Percentiles rank a stretch among this genome's conserved stretches.
Evolutionary conservation across 2,329 filamentous ascomycete species (phyloP).

Genomic region (Aspergillus brunneoviolaceus): DNA sequence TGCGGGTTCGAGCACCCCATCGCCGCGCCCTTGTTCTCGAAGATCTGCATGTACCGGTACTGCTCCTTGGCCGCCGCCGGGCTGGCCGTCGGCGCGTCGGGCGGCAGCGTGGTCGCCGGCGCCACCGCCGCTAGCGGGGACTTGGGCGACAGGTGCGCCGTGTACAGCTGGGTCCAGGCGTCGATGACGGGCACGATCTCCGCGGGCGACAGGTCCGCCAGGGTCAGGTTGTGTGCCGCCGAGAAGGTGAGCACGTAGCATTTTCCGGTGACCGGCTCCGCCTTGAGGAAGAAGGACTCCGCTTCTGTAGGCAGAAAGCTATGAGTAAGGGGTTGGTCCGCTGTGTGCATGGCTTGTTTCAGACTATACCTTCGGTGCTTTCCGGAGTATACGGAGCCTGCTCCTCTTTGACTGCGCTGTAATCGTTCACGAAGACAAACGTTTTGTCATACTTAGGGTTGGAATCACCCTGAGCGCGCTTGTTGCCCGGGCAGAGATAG

Average conservation of each 20-base stretch:
- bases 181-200: conserved; percentile 82
- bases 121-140: conserved; percentile 61
- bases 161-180: conserved; percentile 90
- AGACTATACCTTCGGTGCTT: conserved; percentile 50
- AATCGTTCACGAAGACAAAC: conserved; percentile 96
- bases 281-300: conserved; percentile 73
- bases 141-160: conserved; percentile 70
- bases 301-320: conserved; percentile 54
- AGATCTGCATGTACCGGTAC: conserved; percentile 97
- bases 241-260: conserved; percentile 98
- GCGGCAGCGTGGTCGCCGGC: conserved; percentile 47
- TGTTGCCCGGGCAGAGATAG: conserved; percentile 91
- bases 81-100: conserved; percentile 46
- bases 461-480: conserved; percentile 77
- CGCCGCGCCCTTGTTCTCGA: conserved; percentile 95
- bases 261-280: conserved; percentile 85
- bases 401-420: conserved; percentile 91
- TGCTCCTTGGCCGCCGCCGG: conserved; percentile 65
- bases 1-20: conserved; percentile 99
- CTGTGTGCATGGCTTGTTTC: not conserved
- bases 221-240: conserved; percentile 81
- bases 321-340: not conserved
- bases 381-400: conserved; percentile 72
- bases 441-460: conserved; percentile 87
- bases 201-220: conserved; percentile 77